These are phyloP conservation scores for Tolypocladium paradoxum DNA, from an alignment of 2,329 filamentous ascomycete species.

Conservation along the genomic window DNA sequence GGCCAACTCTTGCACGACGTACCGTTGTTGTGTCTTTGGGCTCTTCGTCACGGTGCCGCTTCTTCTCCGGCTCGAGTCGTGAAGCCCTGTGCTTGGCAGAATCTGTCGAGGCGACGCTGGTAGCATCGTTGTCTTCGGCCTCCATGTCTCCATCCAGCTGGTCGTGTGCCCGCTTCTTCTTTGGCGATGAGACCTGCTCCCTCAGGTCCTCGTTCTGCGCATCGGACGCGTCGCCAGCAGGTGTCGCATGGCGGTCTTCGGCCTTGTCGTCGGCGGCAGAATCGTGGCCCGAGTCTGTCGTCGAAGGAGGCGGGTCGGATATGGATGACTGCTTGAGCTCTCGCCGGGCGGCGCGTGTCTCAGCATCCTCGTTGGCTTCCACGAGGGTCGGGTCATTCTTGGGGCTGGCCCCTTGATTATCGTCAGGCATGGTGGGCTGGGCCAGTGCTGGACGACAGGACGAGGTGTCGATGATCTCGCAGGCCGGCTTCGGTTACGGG, in stretches of 20 bases:
- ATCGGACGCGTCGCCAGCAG: slow-evolving; percentile 22
- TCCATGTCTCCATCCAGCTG: slow-evolving; percentile 42
- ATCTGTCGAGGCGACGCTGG: slow-evolving; percentile 29
- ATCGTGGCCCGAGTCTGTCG: slow-evolving; percentile 2
- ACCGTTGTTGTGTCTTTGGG: slow-evolving; percentile 21
- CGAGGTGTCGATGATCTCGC: not conserved
- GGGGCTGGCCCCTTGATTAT: slow-evolving; percentile 29
- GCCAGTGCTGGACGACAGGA: not conserved
- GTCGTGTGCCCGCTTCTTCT: slow-evolving; percentile 55
- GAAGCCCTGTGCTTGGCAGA: slow-evolving; percentile 37
- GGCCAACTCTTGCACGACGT: slow-evolving; percentile 8
- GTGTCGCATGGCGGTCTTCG: slow-evolving; percentile 17
- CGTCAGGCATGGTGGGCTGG: slow-evolving; percentile 30
- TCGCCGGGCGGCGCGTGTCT: slow-evolving; percentile 51
- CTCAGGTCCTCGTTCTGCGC: slow-evolving; percentile 26
- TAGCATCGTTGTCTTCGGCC: slow-evolving; percentile 29
- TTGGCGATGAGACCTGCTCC: slow-evolving; percentile 47
- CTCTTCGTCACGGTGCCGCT: slow-evolving; percentile 47
- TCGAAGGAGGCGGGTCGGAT: slow-evolving; percentile 32
- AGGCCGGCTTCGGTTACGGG: not conserved
- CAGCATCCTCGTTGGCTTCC: slow-evolving; percentile 45
- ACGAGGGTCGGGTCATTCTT: slow-evolving; percentile 21
- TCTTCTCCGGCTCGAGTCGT: slow-evolving; percentile 50
- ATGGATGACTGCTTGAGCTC: slow-evolving; percentile 55
- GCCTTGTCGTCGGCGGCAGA: slow-evolving; percentile 11